phyloP scores from a whole-genome alignment of 345 rosid genomes.

The Dimocarpus longan region DNA sequence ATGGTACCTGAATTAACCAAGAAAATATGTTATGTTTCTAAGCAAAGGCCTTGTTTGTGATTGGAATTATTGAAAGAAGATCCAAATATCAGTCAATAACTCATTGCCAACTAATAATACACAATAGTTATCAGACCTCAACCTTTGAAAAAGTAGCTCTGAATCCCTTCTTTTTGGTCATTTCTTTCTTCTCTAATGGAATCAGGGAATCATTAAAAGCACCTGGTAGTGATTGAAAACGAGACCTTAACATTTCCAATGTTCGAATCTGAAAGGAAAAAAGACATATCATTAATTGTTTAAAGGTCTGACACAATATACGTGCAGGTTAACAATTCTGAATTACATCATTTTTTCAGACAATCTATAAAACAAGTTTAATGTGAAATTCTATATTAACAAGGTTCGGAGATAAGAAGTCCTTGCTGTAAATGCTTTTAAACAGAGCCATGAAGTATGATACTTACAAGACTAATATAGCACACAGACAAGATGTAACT shows the following conservation, averaged over 20 bases:
- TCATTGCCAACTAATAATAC: conserved; percentile 2
- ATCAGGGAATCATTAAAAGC: conserved; percentile 53
- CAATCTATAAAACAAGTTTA: neutral
- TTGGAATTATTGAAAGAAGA: neutral
- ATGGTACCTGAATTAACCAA: conserved; percentile 37
- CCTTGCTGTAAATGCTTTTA: neutral
- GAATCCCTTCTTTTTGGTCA: conserved; percentile 44
- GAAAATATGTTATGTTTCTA: neutral
- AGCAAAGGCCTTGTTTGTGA: neutral
- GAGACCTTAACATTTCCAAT: conserved; percentile 56
- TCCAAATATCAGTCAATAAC: neutral
- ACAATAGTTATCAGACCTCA: conserved; percentile 35
- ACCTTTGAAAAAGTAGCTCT: conserved; percentile 45
- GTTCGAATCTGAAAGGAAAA: conserved; percentile 53
- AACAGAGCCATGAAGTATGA: neutral
- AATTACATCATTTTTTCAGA: neutral
- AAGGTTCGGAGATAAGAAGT: neutral
- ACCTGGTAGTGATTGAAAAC: conserved; percentile 56
- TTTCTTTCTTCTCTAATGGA: conserved; percentile 45
- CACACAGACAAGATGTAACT: neutral
- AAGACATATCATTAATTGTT: neutral
- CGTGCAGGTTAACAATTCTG: neutral
- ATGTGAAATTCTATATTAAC: neutral
- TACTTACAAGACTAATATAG: neutral
- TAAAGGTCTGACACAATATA: neutral